Conservation (phyloP, 2,329 filamentous ascomycete species). For the Curvularia verruculosa region DNA sequence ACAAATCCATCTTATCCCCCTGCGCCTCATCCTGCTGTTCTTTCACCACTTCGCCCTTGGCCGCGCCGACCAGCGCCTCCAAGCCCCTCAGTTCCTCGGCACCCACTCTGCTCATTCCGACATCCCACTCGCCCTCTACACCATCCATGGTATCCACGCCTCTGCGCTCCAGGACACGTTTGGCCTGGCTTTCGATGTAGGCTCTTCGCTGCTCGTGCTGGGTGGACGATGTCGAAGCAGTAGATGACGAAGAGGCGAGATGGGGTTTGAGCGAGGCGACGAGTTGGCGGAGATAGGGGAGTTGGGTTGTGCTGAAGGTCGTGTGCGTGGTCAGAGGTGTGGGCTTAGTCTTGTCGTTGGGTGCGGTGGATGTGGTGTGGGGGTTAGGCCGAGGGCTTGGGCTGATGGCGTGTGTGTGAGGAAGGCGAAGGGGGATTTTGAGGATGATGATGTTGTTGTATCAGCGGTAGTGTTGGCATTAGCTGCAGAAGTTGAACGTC, state of each 20-base stretch:
- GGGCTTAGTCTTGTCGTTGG: constrained; percentile 40
- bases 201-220: constrained; percentile 70
- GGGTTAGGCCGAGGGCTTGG: constrained; percentile 48
- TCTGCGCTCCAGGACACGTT: constrained; percentile 75
- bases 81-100: constrained; percentile 40
- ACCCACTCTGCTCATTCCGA: constrained; percentile 22
- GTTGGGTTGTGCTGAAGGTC: constrained; percentile 79
- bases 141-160: constrained; percentile 63
- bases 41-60: neutral
- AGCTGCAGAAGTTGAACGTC: constrained; percentile 22
- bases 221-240: neutral
- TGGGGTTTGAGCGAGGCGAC: constrained; percentile 71
- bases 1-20: constrained; percentile 32
- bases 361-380: neutral
- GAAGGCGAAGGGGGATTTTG: constrained; percentile 58
- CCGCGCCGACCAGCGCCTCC: constrained; percentile 32
- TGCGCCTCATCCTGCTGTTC: neutral
- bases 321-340: constrained; percentile 69
- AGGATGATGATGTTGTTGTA: constrained; percentile 1
- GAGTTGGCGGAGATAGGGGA: constrained; percentile 76
- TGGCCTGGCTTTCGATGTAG: constrained; percentile 83
- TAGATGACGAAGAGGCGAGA: constrained; percentile 54
- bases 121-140: constrained; percentile 41
- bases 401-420: constrained; percentile 59
- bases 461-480: too few species aligned